Percentiles rank a stretch among this genome's conserved stretches.
Conservation (phyloP, 78 protist genomes). For the Dictyostelium intermedium region DNA sequence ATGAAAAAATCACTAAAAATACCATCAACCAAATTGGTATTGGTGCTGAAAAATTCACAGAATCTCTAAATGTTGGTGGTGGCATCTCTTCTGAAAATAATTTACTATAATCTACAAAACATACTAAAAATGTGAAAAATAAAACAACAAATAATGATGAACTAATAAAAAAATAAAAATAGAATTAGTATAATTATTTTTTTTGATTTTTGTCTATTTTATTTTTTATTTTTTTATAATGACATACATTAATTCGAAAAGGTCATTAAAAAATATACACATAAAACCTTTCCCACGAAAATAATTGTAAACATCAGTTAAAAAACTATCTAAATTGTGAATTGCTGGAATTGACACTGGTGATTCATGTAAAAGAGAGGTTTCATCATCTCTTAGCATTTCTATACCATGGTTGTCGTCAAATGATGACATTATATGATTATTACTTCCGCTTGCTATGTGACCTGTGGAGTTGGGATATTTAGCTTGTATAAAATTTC, state of each 20-base stretch:
- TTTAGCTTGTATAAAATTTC: neutral
- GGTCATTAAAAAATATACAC: constrained; percentile 26
- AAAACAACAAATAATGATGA: constrained; percentile 72
- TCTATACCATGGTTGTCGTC: constrained; percentile 15
- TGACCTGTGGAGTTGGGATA: neutral
- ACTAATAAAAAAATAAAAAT: neutral
- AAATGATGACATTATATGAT: neutral
- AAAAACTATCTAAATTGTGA: constrained; percentile 62
- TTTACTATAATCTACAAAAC: constrained; percentile 44
- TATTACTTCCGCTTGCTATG: neutral
- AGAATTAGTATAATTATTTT: neutral
- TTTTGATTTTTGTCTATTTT: neutral
- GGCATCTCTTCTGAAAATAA: neutral
- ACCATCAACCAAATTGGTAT: constrained; percentile 55
- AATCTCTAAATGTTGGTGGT: neutral
- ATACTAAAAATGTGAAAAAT: constrained; percentile 75
- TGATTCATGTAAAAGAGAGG: neutral
- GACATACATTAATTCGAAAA: constrained; percentile 62
- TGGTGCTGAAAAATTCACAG: constrained; percentile 4
- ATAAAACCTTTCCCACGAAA: constrained; percentile 70
- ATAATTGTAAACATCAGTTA: constrained; percentile 73
- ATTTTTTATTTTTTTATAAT: neutral
- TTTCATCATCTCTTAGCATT: neutral
- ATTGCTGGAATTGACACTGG: constrained; percentile 27
- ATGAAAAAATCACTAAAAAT: constrained; percentile 31